A percentile compares a stretch with the other conserved stretches of the same genome.
Evolutionary conservation across 192 early-diverging fungal genomes (phyloP).

Genomic region (Anaeromyces robustus): DNA sequence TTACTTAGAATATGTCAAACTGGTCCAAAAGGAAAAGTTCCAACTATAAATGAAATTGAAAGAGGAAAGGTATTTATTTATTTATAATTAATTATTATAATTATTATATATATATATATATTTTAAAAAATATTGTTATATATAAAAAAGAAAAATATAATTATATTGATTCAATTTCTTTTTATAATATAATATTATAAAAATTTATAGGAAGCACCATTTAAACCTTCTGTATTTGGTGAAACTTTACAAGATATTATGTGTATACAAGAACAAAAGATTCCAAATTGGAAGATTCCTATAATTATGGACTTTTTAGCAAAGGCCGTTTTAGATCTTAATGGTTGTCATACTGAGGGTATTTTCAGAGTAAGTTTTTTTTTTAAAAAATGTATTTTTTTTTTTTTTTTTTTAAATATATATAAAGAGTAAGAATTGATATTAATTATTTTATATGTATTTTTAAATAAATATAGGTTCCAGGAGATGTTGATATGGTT

Average conservation of each 20-base stretch:
- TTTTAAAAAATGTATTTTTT: too few species aligned
- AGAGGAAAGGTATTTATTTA: conserved; percentile 24
- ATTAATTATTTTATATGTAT: too few species aligned
- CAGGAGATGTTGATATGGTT: conserved; percentile 78
- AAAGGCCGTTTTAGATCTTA: conserved; percentile 50
- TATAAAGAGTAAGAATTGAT: too few species aligned
- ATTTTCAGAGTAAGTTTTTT: conserved; percentile 57
- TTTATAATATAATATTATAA: neutral
- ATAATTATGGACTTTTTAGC: conserved; percentile 68
- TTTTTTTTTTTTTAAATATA: too few species aligned
- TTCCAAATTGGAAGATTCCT: conserved; percentile 46
- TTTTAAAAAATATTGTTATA: too few species aligned
- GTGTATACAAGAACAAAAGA: conserved; percentile 19
- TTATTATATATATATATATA: neutral
- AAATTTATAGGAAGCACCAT: conserved; percentile 49
- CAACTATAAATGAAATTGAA: conserved; percentile 51
- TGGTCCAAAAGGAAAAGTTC: conserved; percentile 64
- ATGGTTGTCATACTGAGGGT: conserved; percentile 71
- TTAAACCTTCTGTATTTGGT: conserved; percentile 76
- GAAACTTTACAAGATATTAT: conserved; percentile 78
- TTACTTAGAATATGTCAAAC: conserved; percentile 55
- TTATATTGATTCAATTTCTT: neutral
- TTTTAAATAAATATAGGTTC: conserved; percentile 18
- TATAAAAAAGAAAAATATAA: too few species aligned
- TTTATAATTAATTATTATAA: too few species aligned